Evolutionary conservation across 805 yeast genomes (phyloP), one percentile per base, ranked within the genome.

Genomic region (Wickerhamiella parazyma): DNA sequence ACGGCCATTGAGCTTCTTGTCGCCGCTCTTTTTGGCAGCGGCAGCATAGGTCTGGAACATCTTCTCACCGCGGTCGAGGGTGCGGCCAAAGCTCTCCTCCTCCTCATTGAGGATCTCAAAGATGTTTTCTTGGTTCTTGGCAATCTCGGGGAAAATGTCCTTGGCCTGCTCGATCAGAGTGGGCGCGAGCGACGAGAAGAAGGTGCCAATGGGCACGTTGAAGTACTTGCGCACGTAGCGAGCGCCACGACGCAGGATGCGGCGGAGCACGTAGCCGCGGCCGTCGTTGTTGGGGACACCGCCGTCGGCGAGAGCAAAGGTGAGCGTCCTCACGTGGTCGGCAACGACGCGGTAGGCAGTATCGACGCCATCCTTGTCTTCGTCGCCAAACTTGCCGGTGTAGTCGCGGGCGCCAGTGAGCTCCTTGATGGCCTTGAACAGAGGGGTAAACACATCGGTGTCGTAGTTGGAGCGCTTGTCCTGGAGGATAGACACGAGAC

Each of bases 261-360:
- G 81, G 69, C 99, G 80, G 62, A 91, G 69, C 36, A 91, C 99
- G 59, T 91, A 91, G 56, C 99, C 99, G 68, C 98, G 80, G 56
- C 99, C 99, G 61, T 91, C 98, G 59, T 87, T 91, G 67, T 91
- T 91, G 59, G 99, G 99, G 46, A 91, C 96, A 59, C 98, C 99
- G 58, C 99, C 99, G 63, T 91, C 99, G 33, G 94, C 83, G 48
- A 91, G 72, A 40, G 99, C 96, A 64, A 91, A 84, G 2, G 95
- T 84, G 61, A 91, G 72, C 20, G 99, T 91, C 66, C 99, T 80
- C 29, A 91, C 96, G 62, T 91, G 99, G 66, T 91, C 99, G 45
- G 98, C 98, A 54, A 91, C 74, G 36, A 91, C 97, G 64, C 99
- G 77, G 70, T 91, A 91, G 43, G 98, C 97, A 36, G 96, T 91